phyloP scores from a whole-genome alignment of 2,329 filamentous ascomycete genomes.

The Fusarium duplospermum region DNA sequence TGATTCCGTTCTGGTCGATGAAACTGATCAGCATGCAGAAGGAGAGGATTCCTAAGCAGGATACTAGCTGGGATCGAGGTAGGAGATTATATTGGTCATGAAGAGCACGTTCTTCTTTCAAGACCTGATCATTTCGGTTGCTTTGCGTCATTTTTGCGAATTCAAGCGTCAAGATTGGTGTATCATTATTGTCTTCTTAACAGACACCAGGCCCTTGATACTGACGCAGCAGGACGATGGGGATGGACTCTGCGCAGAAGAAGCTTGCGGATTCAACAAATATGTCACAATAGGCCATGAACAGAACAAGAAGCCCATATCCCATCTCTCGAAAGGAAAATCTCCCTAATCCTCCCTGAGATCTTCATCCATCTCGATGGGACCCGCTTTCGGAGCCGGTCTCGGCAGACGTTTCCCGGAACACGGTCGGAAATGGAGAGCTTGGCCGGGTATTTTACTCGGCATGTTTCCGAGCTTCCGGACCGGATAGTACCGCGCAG shows the following conservation, averaged over 20 bases:
- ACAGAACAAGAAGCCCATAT: neutral
- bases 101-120: neutral
- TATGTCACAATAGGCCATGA: neutral
- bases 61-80: neutral
- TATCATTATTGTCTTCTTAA: neutral
- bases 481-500: neutral
- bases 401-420: neutral
- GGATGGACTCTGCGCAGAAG: neutral
- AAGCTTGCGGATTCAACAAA: neutral
- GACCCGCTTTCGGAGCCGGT: neutral
- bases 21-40: neutral
- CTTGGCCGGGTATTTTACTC: neutral
- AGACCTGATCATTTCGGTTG: neutral
- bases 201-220: too few relatives aligned
- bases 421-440: neutral
- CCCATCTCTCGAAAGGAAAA: neutral
- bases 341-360: neutral
- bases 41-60: neutral
- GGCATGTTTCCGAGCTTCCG: neutral
- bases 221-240: too few relatives aligned
- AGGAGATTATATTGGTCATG: neutral
- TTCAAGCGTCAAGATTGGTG: neutral
- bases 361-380: neutral
- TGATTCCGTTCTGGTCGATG: neutral
- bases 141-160: neutral